phyloP scores from a whole-genome alignment of 164 flowering plant genomes.

The Vitis cinerea region DNA sequence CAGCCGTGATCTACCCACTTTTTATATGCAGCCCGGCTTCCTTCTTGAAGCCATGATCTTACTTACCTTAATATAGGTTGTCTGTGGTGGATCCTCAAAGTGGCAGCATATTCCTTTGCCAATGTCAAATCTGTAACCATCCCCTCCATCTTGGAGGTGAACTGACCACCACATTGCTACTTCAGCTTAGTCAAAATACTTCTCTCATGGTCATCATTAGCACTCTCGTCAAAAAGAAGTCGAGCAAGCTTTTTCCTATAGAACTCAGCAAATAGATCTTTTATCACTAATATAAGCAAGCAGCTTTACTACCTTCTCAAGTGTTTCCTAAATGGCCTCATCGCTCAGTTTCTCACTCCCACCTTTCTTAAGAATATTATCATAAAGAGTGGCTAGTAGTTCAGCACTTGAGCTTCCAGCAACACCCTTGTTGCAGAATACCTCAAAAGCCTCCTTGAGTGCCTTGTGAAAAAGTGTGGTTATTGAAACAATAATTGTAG shows the following conservation, averaged over 20 bases:
- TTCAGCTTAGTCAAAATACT: conserved; percentile 85
- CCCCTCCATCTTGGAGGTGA: conserved; percentile 98
- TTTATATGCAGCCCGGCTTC: no score
- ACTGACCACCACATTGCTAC: conserved; percentile 97
- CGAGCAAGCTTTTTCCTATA: conserved; percentile 95
- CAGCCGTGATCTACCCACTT: no score
- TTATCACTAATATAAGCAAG: conserved; percentile 94
- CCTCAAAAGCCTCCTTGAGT: conserved; percentile 93
- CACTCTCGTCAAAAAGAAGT: conserved; percentile 88
- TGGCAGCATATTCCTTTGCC: no score
- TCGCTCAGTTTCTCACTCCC: conserved; percentile 92
- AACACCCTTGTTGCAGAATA: conserved; percentile 88
- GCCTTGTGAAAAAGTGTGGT: conserved; percentile 97
- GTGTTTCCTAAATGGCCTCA: conserved; percentile 92
- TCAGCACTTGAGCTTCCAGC: conserved; percentile 92
- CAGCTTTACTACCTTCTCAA: conserved; percentile 92
- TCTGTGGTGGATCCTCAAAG: no score
- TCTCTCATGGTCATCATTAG: conserved; percentile 94
- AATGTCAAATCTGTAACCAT: conserved; percentile 43
- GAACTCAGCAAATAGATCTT: conserved; percentile 89
- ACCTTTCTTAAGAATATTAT: conserved; percentile 91
- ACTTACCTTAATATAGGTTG: no score
- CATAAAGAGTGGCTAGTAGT: conserved; percentile 86
- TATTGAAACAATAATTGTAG: conserved; percentile 70
- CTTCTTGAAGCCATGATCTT: no score